Evolutionary conservation across 1,139 yeast species (phyloP).

Genomic region (Sugiyamaella japonica): DNA sequence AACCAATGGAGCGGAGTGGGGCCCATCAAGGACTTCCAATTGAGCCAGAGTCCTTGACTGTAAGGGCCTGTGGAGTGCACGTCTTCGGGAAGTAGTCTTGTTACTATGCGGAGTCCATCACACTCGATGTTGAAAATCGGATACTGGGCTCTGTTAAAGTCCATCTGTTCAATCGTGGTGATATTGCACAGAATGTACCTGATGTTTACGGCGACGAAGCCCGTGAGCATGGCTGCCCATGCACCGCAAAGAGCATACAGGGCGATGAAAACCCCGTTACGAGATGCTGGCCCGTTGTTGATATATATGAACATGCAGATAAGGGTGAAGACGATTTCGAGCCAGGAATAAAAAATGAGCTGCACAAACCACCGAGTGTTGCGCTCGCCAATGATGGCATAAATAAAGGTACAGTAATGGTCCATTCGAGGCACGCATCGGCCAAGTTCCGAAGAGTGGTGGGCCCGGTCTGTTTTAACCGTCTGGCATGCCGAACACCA

Average conservation of each 20-base stretch:
- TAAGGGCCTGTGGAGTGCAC: conserved; percentile 36
- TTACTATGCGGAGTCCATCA: conserved; percentile 34
- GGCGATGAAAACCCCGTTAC: conserved; percentile 29
- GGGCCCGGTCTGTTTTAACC: conserved; percentile 86
- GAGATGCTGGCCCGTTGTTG: conserved; percentile 22
- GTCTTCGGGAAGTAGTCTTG: conserved; percentile 27
- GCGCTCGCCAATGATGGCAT: conserved; percentile 75
- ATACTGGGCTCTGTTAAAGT: conserved; percentile 27
- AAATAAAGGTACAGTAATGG: conserved; percentile 96
- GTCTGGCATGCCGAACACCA: conserved; percentile 70
- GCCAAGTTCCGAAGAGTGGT: conserved; percentile 74
- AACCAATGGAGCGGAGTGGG: conserved; percentile 39
- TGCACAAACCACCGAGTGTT: conserved; percentile 80
- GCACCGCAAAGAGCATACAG: conserved; percentile 36
- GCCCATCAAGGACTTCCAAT: conserved; percentile 41
- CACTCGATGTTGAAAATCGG: conserved; percentile 36
- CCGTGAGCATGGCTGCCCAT: conserved; percentile 30
- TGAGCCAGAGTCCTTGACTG: conserved; percentile 35
- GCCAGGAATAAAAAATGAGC: conserved; percentile 55
- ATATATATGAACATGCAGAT: conserved; percentile 36
- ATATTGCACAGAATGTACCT: conserved; percentile 34
- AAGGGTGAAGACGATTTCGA: conserved; percentile 45
- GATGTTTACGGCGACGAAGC: conserved; percentile 37
- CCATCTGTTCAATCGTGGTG: conserved; percentile 42
- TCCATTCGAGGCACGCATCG: conserved; percentile 61